A percentile compares a stretch with the other conserved stretches of the same genome.
These are phyloP conservation scores for Solanum appendiculatum DNA, from an alignment of 257 asterid species.

Conservation along the genomic window DNA sequence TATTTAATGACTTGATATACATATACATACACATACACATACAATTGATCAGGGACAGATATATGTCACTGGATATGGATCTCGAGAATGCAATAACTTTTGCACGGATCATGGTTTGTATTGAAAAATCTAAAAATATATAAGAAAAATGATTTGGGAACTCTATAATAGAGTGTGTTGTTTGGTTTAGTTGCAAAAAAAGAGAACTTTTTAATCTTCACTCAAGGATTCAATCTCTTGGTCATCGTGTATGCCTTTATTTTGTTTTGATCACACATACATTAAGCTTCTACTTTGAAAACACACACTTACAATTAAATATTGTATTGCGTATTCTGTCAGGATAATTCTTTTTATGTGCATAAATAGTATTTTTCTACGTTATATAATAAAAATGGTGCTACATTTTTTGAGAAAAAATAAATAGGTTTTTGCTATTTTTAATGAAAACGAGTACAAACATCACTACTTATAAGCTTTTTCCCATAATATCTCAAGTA, in stretches of 20 bases:
- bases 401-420: too few relatives aligned
- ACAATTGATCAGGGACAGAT: background rate
- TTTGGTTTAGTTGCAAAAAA: background rate
- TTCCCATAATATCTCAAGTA: background rate
- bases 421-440: background rate
- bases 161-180: background rate
- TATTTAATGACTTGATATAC: too few relatives aligned
- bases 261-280: background rate
- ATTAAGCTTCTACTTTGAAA: background rate
- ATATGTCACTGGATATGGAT: too few relatives aligned
- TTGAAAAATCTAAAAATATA: too few relatives aligned
- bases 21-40: too few relatives aligned
- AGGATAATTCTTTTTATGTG: too few relatives aligned
- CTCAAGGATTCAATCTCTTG: background rate
- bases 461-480: background rate
- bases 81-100: accelerated
- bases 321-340: too few relatives aligned
- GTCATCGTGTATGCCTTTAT: too few relatives aligned
- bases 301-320: too few relatives aligned
- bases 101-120: background rate
- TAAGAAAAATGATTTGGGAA: too few relatives aligned
- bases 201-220: background rate
- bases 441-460: background rate
- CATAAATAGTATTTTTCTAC: too few relatives aligned
- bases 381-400: background rate